A percentile compares a stretch with the other conserved stretches of the same genome.
Evolutionary conservation across 2,329 filamentous ascomycete species (phyloP).

Genomic region (Phialophora chinensis): DNA sequence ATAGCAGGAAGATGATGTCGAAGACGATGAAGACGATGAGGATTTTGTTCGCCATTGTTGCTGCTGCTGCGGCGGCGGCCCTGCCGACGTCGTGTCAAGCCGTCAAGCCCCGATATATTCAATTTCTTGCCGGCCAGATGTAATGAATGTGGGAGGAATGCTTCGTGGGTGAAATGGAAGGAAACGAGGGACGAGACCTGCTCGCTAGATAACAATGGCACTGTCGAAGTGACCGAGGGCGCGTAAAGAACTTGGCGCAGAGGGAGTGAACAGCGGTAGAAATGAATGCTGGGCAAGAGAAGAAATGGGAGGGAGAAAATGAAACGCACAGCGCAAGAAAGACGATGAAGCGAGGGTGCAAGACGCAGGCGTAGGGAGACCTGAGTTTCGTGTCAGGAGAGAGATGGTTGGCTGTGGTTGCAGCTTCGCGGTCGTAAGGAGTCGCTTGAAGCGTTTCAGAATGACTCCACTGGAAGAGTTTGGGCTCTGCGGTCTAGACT

Average conservation of each 20-base stretch:
- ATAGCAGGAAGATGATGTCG: conserved; percentile 59
- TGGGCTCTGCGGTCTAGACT: conserved; percentile 11
- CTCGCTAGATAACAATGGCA: conserved; percentile 26
- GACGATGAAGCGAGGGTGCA: conserved; percentile 21
- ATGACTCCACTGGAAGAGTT: conserved; percentile 27
- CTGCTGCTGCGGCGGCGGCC: background rate
- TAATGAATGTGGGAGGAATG: conserved; percentile 2
- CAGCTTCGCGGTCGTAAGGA: conserved; percentile 29
- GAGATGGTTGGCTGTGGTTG: conserved; percentile 30
- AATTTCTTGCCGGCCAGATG: background rate
- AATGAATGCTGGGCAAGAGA: conserved; percentile 14
- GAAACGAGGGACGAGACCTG: conserved; percentile 34
- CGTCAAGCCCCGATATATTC: background rate
- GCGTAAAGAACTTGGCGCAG: conserved; percentile 13
- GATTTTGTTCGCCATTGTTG: conserved; percentile 54
- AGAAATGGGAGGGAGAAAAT: conserved; percentile 23
- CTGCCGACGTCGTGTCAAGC: background rate
- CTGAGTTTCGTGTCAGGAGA: conserved; percentile 28
- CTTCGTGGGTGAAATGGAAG: conserved; percentile 16
- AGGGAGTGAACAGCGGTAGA: conserved; percentile 7
- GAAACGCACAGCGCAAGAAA: conserved; percentile 27
- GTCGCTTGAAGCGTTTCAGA: conserved; percentile 34
- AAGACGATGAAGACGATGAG: conserved; percentile 58
- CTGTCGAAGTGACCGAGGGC: conserved; percentile 24
- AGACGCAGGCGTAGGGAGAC: conserved; percentile 29